Conservation (phyloP, 1,284 basidiomycete species). For the Schizophyllum amplum region DNA sequence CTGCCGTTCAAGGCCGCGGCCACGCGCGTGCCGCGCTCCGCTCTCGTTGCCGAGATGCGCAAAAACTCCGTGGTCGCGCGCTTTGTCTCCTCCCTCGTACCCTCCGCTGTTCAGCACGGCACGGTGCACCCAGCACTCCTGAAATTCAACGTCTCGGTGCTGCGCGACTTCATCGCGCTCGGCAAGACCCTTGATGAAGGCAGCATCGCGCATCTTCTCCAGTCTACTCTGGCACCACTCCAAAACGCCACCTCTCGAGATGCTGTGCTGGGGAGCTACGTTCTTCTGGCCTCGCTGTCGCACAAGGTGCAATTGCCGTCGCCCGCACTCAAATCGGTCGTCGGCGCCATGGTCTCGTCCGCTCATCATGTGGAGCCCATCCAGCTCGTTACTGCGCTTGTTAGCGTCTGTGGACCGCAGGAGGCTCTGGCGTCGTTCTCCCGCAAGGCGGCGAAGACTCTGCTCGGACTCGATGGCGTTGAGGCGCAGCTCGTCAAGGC, state of each 20-base stretch:
- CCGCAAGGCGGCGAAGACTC: slow-evolving; percentile 28
- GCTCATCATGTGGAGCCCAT: slow-evolving; percentile 37
- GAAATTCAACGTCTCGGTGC: slow-evolving; percentile 76
- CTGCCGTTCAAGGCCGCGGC: slow-evolving; percentile 69
- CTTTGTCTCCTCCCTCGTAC: slow-evolving; percentile 59
- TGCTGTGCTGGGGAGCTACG: slow-evolving; percentile 55
- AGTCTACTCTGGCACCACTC: slow-evolving; percentile 53
- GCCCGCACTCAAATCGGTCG: slow-evolving; percentile 48
- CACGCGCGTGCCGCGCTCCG: slow-evolving; percentile 59
- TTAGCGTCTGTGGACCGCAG: slow-evolving; percentile 56
- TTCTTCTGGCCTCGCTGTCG: slow-evolving; percentile 61
- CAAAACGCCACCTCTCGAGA: slow-evolving; percentile 28
- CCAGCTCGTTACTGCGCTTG: slow-evolving; percentile 49
- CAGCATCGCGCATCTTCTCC: slow-evolving; percentile 50
- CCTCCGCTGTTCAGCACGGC: slow-evolving; percentile 46
- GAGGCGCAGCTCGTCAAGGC: neutral
- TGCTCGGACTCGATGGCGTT: slow-evolving; percentile 40
- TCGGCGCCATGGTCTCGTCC: slow-evolving; percentile 46
- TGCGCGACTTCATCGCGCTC: slow-evolving; percentile 74
- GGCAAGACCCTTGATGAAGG: slow-evolving; percentile 52
- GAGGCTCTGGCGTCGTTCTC: slow-evolving; percentile 39
- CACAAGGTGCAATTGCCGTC: slow-evolving; percentile 51
- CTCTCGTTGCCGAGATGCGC: slow-evolving; percentile 70
- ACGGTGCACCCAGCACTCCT: slow-evolving; percentile 66
- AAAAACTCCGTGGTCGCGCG: slow-evolving; percentile 67